Evolutionary conservation across 2,329 filamentous ascomycete species (phyloP).

Genomic region (Fusarium metavorans): DNA sequence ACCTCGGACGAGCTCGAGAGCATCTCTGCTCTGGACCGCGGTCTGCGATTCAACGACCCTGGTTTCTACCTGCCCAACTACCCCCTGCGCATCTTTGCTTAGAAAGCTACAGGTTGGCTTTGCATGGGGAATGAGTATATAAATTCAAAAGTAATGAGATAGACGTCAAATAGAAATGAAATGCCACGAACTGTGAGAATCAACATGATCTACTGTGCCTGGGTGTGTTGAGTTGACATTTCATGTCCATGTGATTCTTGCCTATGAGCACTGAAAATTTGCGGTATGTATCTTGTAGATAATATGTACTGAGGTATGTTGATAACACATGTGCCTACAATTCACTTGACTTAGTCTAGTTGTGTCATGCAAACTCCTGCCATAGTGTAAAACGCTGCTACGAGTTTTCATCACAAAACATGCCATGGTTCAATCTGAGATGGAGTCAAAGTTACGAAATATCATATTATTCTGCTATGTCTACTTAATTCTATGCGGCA

Average conservation of each 20-base stretch:
- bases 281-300: background rate
- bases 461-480: background rate
- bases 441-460: background rate
- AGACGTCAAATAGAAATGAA: slow-evolving; percentile 8
- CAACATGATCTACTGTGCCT: background rate
- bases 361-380: background rate
- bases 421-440: background rate
- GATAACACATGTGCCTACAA: background rate
- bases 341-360: background rate
- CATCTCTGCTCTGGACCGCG: slow-evolving; percentile 66
- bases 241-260: too few relatives aligned
- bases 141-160: slow-evolving; percentile 3
- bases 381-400: background rate
- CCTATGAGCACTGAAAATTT: background rate
- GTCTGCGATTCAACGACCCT: slow-evolving; percentile 70
- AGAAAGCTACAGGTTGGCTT: slow-evolving; percentile 3
- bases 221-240: background rate
- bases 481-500: background rate
- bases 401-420: background rate
- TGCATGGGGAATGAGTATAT: background rate
- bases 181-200: background rate
- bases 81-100: slow-evolving; percentile 65
- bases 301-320: background rate
- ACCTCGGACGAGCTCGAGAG: slow-evolving; percentile 65
- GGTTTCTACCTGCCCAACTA: slow-evolving; percentile 51